These are phyloP conservation scores for Fusarium veterinarium DNA, from an alignment of 2,329 filamentous ascomycete species.

Conservation along the genomic window DNA sequence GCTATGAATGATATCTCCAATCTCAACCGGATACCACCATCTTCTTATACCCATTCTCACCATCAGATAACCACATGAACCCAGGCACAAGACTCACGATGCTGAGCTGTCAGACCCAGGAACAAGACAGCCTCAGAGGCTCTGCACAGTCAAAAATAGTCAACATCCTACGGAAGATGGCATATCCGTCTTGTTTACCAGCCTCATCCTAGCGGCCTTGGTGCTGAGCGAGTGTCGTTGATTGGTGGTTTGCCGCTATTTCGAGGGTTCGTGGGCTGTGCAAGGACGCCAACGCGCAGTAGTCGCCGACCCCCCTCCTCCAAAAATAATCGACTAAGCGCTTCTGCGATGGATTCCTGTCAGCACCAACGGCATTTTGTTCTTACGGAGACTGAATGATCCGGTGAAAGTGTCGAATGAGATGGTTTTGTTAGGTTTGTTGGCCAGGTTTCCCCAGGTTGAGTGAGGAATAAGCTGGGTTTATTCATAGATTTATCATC, in stretches of 20 bases:
- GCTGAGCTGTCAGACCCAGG: slow-evolving; percentile 7
- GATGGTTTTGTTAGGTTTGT: not conserved
- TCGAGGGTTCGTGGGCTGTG: slow-evolving; percentile 34
- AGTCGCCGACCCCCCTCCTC: slow-evolving; percentile 4
- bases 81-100: slow-evolving; percentile 10
- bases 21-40: slow-evolving; percentile 19
- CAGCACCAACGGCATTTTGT: slow-evolving; percentile 16
- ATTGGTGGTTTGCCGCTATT: slow-evolving; percentile 31
- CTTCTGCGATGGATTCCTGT: slow-evolving; percentile 9
- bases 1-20: slow-evolving; percentile 36
- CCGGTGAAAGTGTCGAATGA: slow-evolving; percentile 15
- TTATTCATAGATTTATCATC: not conserved
- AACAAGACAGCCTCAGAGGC: slow-evolving; percentile 15
- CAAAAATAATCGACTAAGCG: slow-evolving; percentile 38
- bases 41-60: slow-evolving; percentile 38
- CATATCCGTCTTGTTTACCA: slow-evolving; percentile 27
- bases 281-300: slow-evolving; percentile 10
- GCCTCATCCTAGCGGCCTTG: slow-evolving; percentile 22
- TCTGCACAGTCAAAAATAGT: slow-evolving; percentile 26
- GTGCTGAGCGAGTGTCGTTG: not conserved
- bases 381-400: slow-evolving; percentile 14
- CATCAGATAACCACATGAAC: slow-evolving; percentile 3
- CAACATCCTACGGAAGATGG: slow-evolving; percentile 14
- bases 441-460: slow-evolving; percentile 5
- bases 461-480: not conserved